phyloP scores from a whole-genome alignment of 441 rosid species.

The Rhodomyrtus psidioides region DNA sequence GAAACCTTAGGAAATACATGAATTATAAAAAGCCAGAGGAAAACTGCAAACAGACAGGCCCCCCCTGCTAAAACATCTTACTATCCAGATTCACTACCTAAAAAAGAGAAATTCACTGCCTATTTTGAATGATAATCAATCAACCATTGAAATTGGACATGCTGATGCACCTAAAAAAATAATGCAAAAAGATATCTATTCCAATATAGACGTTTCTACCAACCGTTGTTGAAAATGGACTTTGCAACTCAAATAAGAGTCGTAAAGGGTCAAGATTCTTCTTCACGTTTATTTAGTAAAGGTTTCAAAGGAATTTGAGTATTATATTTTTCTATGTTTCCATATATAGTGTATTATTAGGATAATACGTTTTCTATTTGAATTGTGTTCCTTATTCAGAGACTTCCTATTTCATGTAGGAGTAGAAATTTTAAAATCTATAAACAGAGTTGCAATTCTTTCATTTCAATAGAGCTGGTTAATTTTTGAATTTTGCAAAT shows the following conservation, averaged over 20 bases:
- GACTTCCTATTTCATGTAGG: background rate
- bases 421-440: background rate
- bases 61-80: background rate
- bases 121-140: background rate
- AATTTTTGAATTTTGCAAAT: background rate
- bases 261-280: background rate
- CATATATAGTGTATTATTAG: background rate
- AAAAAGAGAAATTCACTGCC: background rate
- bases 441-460: background rate
- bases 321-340: background rate
- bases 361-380: background rate
- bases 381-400: background rate
- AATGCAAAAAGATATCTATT: background rate
- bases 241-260: background rate
- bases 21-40: background rate
- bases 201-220: background rate
- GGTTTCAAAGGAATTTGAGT: background rate
- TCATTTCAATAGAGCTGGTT: background rate
- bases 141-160: background rate
- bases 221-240: background rate
- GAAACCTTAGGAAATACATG: background rate
- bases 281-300: background rate
- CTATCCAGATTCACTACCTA: background rate
- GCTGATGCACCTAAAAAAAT: background rate
- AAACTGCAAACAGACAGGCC: background rate